Base-by-base conservation (phyloP, 1,284 basidiomycete species). In the Cerioporus squamosus region DNA sequence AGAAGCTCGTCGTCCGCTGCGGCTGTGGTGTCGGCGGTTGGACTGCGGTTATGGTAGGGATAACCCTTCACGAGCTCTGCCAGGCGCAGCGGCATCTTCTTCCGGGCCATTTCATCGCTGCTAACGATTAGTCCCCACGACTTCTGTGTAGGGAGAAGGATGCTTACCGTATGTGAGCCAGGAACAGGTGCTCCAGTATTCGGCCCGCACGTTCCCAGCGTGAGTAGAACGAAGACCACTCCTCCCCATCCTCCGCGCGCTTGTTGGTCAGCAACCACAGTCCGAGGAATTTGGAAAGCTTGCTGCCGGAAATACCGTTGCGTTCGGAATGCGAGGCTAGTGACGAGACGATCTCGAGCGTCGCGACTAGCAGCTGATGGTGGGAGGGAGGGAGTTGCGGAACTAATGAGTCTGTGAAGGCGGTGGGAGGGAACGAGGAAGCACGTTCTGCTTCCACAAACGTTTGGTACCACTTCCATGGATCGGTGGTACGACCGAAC, bases 221-320 rank as follows among this genome's bases (percentile, higher is more conserved):
- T 3, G 77, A 74, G 70, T 91, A 92, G 67, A 92, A 90, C n/a
- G 77, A 65, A 12, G 70, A 44, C 83, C 81, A 87, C 56, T 85
- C 82, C 55, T 88, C 85, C 0, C 72, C 75, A 14, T 75, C 72
- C 43, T 79, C 75, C 5, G 77, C 72, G 17, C 80, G 73, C 33
- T 78, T 75, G 1, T 79, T 68, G 2, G 79, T 74, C 10, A 92
- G 73, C 20, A 92, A 73, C 88, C 90, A 92, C 47, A 90, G 70
- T n/a, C 89, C 90, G 44, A 89, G 74, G 57, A 86, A 77, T 71
- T 86, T 90, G 23, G 84, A 81, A 12, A 91, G 75, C 66, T 88
- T 91, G 74, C 87, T 90, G 22, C 87, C 90, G 5, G 87, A 90
- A 1, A 84, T 83, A 43, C 89, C 81, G 66, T 87, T 92, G 8